Base-by-base conservation (phyloP, 257 asterid genomes). In the Henckelia pumila region DNA sequence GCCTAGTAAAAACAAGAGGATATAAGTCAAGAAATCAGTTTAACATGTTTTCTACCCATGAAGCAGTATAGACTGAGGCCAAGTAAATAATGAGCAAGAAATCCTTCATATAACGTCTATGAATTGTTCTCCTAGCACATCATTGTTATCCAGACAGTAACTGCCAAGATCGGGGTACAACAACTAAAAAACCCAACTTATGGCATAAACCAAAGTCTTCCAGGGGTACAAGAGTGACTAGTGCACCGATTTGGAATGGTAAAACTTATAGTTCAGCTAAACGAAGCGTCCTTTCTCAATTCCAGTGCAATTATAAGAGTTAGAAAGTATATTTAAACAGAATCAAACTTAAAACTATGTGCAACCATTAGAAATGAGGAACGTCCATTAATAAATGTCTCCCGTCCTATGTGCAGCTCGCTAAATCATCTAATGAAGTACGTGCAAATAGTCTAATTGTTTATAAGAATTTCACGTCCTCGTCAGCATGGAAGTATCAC, bases 401-500 rank as follows among this genome's bases (percentile, higher is more conserved):
- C 24, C 16, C 7, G 47, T 2, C 66, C 49, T 5, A 52, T 32
- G 9, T 44, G 29, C 40, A 5, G 21, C 30, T 30, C 32, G 28
- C 30, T 47, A 52, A 21, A 44, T 10, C 62, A 50, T 17, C 59
- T 14, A 49, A 50, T 57, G 40, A 37, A n/a, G 17, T 8, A 56
- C 56, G 29, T 7, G 29, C 25, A 28, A 24, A 24, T 28, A 24
- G 21, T 40, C 60, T 65, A 32, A 30, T 67, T 63, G 61, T 21
- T 17, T 21, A 63, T 3, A 49, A 71, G 30, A 22, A 0, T 14
- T 33, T 25, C 13, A 30, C 2, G 47, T 66, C 26, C 49, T 23
- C 20, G 13, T 23, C 63, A 73, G 49, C 35, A 26, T 19, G 21
- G 35, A 28, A 49, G 58, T 40, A 72, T 35, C n/a, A n/a, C n/a